Conservation (phyloP, 2,329 filamentous ascomycete species). For the Fusarium sp. region DNA sequence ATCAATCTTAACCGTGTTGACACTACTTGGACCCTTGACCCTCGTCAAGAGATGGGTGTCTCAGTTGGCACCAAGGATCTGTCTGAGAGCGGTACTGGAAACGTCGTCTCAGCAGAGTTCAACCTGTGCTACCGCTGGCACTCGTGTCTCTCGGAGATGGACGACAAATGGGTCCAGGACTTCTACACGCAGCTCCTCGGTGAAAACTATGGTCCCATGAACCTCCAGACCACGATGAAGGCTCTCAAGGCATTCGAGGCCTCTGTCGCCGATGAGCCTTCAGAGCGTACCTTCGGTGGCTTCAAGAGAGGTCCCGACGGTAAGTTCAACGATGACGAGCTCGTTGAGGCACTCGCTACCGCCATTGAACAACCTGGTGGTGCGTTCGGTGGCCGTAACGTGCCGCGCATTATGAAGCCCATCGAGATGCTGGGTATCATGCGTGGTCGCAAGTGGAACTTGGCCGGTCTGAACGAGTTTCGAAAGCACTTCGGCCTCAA, state of each 20-base stretch:
- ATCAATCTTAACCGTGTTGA: conserved; percentile 69
- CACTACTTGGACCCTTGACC: conserved; percentile 84
- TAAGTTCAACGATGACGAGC: conserved; percentile 78
- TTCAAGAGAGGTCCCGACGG: conserved; percentile 74
- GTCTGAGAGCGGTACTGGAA: conserved; percentile 78
- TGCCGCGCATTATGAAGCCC: conserved; percentile 77
- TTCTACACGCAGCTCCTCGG: conserved; percentile 72
- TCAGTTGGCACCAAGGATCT: conserved; percentile 64
- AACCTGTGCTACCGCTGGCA: conserved; percentile 92
- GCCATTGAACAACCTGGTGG: conserved; percentile 82
- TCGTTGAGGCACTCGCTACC: conserved; percentile 74
- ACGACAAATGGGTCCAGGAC: conserved; percentile 83
- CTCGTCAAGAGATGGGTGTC: conserved; percentile 74
- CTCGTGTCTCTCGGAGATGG: conserved; percentile 77
- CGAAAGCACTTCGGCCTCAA: conserved; percentile 83
- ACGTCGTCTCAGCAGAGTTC: conserved; percentile 88
- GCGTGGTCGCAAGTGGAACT: conserved; percentile 80
- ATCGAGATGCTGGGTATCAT: conserved; percentile 85
- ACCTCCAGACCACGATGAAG: conserved; percentile 68
- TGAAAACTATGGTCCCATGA: conserved; percentile 65
- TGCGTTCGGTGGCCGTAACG: conserved; percentile 78
- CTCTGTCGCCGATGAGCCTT: conserved; percentile 72
- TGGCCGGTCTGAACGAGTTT: conserved; percentile 86
- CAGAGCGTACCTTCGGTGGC: conserved; percentile 73
- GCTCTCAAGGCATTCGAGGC: conserved; percentile 73